Percentiles rank a stretch among this genome's conserved stretches.
Evolutionary conservation across 1,284 basidiomycete genomes (phyloP).

Genomic region (Cryptococcus wingfieldii): DNA sequence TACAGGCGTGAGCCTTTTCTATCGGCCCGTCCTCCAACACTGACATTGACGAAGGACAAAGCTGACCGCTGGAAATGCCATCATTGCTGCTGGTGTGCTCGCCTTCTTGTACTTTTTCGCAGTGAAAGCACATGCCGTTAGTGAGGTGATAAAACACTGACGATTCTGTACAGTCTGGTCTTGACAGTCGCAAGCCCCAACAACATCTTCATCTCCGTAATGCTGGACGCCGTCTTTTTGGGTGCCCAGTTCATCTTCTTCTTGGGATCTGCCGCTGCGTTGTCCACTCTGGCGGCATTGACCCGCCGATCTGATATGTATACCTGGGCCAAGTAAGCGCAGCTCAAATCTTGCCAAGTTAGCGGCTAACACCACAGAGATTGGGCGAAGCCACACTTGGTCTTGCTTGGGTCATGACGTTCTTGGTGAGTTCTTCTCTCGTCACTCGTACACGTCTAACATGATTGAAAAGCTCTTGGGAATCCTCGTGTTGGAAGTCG

Average conservation of each 20-base stretch:
- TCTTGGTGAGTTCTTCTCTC: constrained; percentile 18
- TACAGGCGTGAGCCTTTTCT: no score
- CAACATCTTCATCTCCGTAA: constrained; percentile 24
- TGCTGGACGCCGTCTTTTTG: constrained; percentile 27
- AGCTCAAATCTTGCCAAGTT: not conserved
- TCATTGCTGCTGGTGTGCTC: constrained; percentile 31
- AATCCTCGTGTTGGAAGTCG: constrained; percentile 34
- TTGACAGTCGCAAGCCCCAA: constrained; percentile 17
- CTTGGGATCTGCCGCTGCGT: constrained; percentile 12
- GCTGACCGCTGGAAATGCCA: constrained; percentile 29
- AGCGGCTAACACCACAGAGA: constrained; percentile 1
- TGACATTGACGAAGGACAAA: not conserved
- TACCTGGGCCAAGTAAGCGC: constrained; percentile 7
- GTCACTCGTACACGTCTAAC: not conserved
- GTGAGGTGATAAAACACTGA: not conserved
- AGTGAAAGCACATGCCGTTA: constrained; percentile 18
- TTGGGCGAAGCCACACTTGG: constrained; percentile 34
- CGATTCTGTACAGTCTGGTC: constrained; percentile 9
- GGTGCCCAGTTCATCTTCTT: constrained; percentile 28
- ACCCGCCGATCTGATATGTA: constrained; percentile 1
- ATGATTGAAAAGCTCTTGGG: constrained; percentile 24
- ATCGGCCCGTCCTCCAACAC: no score
- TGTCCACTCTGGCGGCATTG: constrained; percentile 6
- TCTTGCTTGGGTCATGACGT: constrained; percentile 33
- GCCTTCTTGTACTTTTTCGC: constrained; percentile 27